Percentiles rank a stretch among this genome's conserved stretches.
These are phyloP conservation scores for Thermomucor indicae-seudaticae DNA, from an alignment of 371 early-diverging fungal species.

Conservation along the genomic window DNA sequence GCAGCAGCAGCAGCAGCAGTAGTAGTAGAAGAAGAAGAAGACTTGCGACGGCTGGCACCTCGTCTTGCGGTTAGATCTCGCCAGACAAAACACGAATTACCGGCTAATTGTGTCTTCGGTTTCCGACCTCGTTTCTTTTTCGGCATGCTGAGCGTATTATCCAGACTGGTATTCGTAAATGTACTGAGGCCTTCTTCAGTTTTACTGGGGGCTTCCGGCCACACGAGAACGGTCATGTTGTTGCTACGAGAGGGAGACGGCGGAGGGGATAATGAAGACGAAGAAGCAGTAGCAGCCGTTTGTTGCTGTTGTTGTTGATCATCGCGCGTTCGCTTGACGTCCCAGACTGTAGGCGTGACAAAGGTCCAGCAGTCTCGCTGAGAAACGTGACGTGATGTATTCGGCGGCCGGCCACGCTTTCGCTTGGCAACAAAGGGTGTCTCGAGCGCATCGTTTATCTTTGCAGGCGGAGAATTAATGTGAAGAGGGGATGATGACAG, in stretches of 20 bases:
- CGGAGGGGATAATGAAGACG: not conserved
- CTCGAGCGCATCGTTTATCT: not conserved
- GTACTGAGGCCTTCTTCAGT: conserved; percentile 14
- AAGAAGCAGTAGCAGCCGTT: not conserved
- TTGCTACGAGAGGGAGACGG: too few species aligned
- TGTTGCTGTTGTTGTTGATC: conserved; percentile 4
- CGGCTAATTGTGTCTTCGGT: conserved; percentile 40
- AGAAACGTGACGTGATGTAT: conserved; percentile 23
- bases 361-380: conserved; percentile 23
- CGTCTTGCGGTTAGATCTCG: conserved; percentile 36
- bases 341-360: conserved; percentile 33
- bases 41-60: conserved; percentile 32
- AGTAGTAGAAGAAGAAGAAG: too few species aligned
- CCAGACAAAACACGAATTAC: conserved; percentile 51
- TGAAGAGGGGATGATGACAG: conserved; percentile 11
- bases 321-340: conserved; percentile 13
- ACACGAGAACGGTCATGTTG: conserved; percentile 5
- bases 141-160: conserved; percentile 37
- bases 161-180: conserved; percentile 36
- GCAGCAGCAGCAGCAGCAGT: too few species aligned
- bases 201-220: conserved; percentile 11
- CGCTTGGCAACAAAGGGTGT: conserved; percentile 20
- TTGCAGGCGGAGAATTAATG: conserved; percentile 3
- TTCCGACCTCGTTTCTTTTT: conserved; percentile 46
- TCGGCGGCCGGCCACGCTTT: conserved; percentile 43